phyloP scores from a whole-genome alignment of 441 rosid species.

The Populus hybrid region DNA sequence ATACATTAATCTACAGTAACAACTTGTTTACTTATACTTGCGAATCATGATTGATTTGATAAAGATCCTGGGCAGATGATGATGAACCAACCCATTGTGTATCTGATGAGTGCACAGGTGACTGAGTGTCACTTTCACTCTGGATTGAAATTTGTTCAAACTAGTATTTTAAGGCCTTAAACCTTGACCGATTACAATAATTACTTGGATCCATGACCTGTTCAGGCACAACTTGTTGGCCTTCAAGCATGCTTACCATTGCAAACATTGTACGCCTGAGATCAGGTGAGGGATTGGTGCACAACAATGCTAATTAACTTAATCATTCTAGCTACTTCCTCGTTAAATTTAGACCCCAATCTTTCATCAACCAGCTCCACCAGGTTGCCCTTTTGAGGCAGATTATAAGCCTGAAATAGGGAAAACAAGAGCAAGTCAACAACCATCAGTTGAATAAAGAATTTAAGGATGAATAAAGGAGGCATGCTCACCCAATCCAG shows the following conservation, averaged over 20 bases:
- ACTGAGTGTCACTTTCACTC: neutral
- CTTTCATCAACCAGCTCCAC: constrained; percentile 47
- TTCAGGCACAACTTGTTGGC: constrained; percentile 34
- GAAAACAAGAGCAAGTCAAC: no score
- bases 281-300: constrained; percentile 59
- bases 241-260: constrained; percentile 63
- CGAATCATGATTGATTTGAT: constrained; percentile 4
- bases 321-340: constrained; percentile 47
- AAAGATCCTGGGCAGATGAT: neutral
- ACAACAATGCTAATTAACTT: constrained; percentile 54
- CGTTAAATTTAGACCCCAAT: constrained; percentile 40
- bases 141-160: neutral
- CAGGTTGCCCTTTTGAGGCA: constrained; percentile 42
- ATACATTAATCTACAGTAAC: no score
- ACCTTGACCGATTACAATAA: neutral
- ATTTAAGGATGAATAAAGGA: no score
- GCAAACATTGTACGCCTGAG: constrained; percentile 64
- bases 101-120: constrained; percentile 7
- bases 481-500: no score
- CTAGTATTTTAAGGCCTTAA: neutral
- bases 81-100: constrained; percentile 1
- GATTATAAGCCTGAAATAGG: constrained; percentile 43
- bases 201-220: constrained; percentile 9
- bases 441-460: no score
- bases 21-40: no score